Evolutionary conservation across 169 alveolate species (phyloP).

Genomic region (Plasmodium falciparum): DNA sequence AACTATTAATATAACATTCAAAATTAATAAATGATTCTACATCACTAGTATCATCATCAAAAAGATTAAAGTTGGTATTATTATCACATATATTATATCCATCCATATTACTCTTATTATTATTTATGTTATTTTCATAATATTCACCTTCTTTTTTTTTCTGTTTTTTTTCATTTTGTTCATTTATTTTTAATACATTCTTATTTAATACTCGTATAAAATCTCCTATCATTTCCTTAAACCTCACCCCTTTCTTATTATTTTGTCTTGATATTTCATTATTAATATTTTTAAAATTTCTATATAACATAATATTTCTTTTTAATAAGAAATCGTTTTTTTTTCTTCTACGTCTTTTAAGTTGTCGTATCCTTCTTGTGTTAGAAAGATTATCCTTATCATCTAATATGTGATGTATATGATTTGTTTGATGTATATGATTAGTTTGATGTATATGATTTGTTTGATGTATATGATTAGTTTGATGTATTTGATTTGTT

Average conservation of each 20-base stretch:
- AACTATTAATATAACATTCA: not conserved
- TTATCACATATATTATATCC: not conserved
- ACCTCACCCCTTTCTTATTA: constrained; percentile 30
- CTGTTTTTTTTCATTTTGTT: not conserved
- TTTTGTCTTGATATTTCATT: constrained; percentile 64
- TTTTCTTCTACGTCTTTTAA: not conserved
- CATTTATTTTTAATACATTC: constrained; percentile 15
- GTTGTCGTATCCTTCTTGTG: not conserved
- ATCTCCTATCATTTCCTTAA: constrained; percentile 20
- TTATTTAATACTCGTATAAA: constrained; percentile 37
- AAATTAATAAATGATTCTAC: constrained; percentile 11
- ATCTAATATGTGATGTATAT: too few relatives aligned
- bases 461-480: too few relatives aligned
- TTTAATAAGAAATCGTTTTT: constrained; percentile 3
- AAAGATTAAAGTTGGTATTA: not conserved
- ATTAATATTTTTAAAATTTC: constrained; percentile 66
- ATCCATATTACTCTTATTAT: too few relatives aligned
- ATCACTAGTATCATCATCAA: not conserved
- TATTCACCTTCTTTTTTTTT: not conserved
- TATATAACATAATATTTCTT: constrained; percentile 32
- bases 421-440: too few relatives aligned
- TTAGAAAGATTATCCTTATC: not conserved
- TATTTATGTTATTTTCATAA: not conserved
- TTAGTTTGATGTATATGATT: not conserved
- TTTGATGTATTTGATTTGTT: not conserved